A percentile compares a stretch with the other conserved stretches of the same genome.
Evolutionary conservation across 192 early-diverging fungal genomes (phyloP).

Genomic region (Neocallimastix lanati): DNA sequence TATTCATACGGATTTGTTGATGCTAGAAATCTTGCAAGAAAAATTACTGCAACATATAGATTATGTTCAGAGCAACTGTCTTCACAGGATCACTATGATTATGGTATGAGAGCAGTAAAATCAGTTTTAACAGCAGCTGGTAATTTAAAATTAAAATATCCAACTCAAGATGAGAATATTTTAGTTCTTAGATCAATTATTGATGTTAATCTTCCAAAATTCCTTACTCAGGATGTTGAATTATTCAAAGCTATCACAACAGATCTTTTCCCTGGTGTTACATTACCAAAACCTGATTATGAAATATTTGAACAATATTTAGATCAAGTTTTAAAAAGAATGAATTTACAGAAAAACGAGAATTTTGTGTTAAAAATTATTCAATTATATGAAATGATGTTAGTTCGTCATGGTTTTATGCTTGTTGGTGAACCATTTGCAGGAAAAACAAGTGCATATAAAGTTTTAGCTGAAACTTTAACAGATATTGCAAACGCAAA

Average conservation of each 20-base stretch:
- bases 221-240: not conserved
- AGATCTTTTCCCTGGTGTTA: not conserved
- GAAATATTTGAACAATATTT: not conserved
- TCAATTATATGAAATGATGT: not conserved
- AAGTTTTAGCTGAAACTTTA: not conserved
- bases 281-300: not conserved
- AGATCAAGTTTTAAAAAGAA: not conserved
- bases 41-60: not conserved
- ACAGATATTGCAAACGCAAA: not conserved
- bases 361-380: not conserved
- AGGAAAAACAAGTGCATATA: not conserved
- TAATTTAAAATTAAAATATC: not conserved
- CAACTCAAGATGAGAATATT: not conserved
- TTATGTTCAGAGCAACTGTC: not conserved
- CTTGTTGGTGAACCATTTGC: not conserved
- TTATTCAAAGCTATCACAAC: not conserved
- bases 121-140: not conserved
- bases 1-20: constrained; percentile 26
- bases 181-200: not conserved
- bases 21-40: not conserved
- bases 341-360: not conserved
- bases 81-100: not conserved
- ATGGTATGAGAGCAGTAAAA: not conserved
- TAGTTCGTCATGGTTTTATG: not conserved
- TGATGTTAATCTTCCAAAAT: not conserved